Conservation (phyloP, 768 basidiomycete species). For the Suillus sp. region DNA sequence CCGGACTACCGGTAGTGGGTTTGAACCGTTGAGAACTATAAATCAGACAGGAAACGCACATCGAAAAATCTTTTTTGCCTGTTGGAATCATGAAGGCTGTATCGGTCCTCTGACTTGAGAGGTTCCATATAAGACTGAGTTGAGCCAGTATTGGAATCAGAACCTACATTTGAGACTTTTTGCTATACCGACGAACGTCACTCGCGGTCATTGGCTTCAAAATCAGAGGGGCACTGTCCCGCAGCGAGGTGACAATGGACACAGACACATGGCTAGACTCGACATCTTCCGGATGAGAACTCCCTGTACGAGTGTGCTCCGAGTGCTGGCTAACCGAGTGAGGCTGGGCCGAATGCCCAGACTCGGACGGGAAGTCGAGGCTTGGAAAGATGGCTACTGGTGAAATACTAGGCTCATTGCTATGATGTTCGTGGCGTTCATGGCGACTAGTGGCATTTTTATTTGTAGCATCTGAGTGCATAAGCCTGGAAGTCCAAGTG, state of each 20-base stretch:
- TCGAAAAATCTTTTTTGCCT: conserved; percentile 1
- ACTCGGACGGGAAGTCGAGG: background rate
- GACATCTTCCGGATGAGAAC: background rate
- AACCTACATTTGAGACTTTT: conserved; percentile 8
- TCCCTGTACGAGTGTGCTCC: background rate
- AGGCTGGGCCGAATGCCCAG: background rate
- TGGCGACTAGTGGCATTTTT: background rate
- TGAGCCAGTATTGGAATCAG: background rate
- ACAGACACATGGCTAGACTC: conserved; percentile 5
- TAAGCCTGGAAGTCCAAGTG: background rate
- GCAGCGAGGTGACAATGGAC: background rate
- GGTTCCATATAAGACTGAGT: background rate
- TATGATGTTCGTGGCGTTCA: background rate
- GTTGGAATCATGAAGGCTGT: background rate
- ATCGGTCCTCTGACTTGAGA: conserved; percentile 3
- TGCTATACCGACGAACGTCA: conserved; percentile 6
- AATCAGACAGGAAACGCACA: background rate
- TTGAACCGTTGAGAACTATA: background rate
- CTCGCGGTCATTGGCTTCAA: conserved; percentile 7
- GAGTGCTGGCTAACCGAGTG: background rate
- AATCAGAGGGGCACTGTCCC: background rate
- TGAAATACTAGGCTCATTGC: background rate
- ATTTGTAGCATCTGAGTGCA: background rate
- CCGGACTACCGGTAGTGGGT: background rate
- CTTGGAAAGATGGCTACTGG: background rate